Conservation (phyloP, 2,329 filamentous ascomycete genomes). For the Fusarium hostae region DNA sequence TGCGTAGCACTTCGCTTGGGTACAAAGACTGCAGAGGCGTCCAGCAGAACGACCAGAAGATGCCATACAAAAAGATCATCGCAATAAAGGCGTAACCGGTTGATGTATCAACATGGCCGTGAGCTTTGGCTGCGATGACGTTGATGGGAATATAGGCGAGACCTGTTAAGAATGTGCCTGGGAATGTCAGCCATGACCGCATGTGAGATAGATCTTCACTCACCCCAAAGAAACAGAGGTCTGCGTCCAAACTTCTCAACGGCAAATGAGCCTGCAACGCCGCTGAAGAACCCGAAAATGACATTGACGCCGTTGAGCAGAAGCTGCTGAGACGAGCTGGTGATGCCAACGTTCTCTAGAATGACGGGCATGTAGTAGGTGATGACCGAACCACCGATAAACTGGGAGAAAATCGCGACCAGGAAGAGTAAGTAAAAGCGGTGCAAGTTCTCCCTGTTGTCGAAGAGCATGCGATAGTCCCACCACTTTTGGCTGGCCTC, state of each 20-base stretch:
- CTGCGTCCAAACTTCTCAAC: constrained; percentile 2
- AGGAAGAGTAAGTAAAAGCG: not conserved
- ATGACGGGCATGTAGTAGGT: constrained; percentile 6
- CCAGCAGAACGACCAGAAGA: constrained; percentile 5
- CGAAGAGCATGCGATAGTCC: not conserved
- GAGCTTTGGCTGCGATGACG: not conserved
- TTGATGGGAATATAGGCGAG: constrained; percentile 10
- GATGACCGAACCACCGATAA: not conserved
- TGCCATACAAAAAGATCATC: constrained; percentile 2
- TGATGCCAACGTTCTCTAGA: constrained; percentile 1
- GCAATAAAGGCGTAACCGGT: not conserved
- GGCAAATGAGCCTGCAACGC: not conserved
- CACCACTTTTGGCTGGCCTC: constrained; percentile 6
- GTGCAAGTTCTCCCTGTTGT: not conserved
- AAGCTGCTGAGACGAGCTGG: constrained; percentile 3
- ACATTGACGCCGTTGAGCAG: not conserved
- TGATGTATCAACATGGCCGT: not conserved
- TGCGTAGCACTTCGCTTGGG: not conserved
- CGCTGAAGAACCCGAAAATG: not conserved
- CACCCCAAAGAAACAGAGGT: constrained; percentile 1
- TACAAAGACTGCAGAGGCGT: constrained; percentile 2
- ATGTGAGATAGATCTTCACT: not conserved
- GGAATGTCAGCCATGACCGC: not conserved
- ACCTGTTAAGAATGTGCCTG: not conserved
- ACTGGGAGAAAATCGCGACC: not conserved